Conservation (phyloP, 352 stramenopile species). For the Phytophthora sp. region DNA sequence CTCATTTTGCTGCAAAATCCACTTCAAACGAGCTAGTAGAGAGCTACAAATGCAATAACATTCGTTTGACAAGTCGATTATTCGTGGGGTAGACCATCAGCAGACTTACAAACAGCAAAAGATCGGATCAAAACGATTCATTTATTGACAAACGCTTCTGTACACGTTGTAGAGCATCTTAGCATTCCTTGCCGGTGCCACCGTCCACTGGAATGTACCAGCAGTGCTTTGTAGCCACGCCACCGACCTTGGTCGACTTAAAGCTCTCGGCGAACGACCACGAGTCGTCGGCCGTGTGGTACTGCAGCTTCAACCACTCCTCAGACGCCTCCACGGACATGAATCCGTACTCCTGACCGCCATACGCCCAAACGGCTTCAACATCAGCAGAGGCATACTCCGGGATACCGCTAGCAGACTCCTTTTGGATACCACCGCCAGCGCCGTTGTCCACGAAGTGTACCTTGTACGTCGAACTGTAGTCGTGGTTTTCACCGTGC, state of each 20-base stretch:
- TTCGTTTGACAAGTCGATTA: slow-evolving; percentile 2
- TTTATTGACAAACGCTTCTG: slow-evolving; percentile 15
- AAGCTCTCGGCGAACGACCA: slow-evolving; percentile 63
- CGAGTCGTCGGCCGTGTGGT: slow-evolving; percentile 60
- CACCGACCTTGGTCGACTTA: slow-evolving; percentile 42
- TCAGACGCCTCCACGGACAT: slow-evolving; percentile 62
- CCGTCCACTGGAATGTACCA: slow-evolving; percentile 68
- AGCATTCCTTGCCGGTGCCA: slow-evolving; percentile 36
- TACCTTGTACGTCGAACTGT: slow-evolving; percentile 47
- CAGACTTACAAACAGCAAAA: slow-evolving; percentile 2
- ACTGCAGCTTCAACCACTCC: slow-evolving; percentile 72
- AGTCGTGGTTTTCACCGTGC: slow-evolving; percentile 73
- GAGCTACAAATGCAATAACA: not conserved
- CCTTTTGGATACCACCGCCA: slow-evolving; percentile 73
- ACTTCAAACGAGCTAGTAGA: no score
- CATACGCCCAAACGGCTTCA: slow-evolving; percentile 65
- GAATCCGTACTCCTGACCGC: slow-evolving; percentile 69
- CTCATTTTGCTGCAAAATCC: slow-evolving; percentile 28
- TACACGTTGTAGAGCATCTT: slow-evolving; percentile 8
- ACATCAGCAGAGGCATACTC: slow-evolving; percentile 52
- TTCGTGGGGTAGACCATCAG: not conserved
- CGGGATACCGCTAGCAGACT: slow-evolving; percentile 70
- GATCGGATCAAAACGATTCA: slow-evolving; percentile 10
- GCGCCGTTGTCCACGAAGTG: slow-evolving; percentile 84
- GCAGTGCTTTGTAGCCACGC: slow-evolving; percentile 67